Evolutionary conservation across 805 yeast genomes (phyloP), one percentile per base, ranked within the genome.

Genomic region (Cyberlindnera galapagoensis): DNA sequence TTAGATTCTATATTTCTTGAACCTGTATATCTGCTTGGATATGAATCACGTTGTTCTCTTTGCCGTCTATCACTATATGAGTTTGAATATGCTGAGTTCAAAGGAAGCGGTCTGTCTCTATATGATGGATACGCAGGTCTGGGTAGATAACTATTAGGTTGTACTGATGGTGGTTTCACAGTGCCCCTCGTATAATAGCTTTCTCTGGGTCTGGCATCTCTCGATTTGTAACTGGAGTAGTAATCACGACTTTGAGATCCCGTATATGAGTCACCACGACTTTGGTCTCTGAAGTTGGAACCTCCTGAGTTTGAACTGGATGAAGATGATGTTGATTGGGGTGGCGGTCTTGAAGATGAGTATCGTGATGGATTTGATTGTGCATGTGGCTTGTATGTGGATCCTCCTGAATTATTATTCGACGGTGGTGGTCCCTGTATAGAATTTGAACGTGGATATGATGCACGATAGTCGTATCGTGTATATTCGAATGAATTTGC

Each of bases 61-160:
- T 34, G 39, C 16, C 44, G 26, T 33, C 39, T 40, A 20, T 40
- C 43, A 11, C 30, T 21, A 20, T 31, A 23, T 7, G 31, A 15
- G 16, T 25, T 20, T 15, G 19, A 28, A 18, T 16, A 26, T 17
- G 16, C 3, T n/a, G 20, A 8, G 22, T 27, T 15, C 17, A 12
- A 18, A 18, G 7, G 20, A 15, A 9, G 18, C 9, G 24, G 24
- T n/a, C 28, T 15, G 10, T 25, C 28, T 25, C 20, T 16, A 10
- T 25, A 25, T n/a, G n/a, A n/a, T n/a, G n/a, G 23, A 18, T 24
- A 18, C 23, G 21, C 24, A 13, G 11, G 14, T 7, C 33, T 24
- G 18, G 28, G 28, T 6, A 28, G 14, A 21, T 30, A 30, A 24
- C 33, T 30, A 21, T 30, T 28, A 15, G 28, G 18, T 13, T 9